Conservation (phyloP, 257 asterid species). For the Solanum microdontum region DNA sequence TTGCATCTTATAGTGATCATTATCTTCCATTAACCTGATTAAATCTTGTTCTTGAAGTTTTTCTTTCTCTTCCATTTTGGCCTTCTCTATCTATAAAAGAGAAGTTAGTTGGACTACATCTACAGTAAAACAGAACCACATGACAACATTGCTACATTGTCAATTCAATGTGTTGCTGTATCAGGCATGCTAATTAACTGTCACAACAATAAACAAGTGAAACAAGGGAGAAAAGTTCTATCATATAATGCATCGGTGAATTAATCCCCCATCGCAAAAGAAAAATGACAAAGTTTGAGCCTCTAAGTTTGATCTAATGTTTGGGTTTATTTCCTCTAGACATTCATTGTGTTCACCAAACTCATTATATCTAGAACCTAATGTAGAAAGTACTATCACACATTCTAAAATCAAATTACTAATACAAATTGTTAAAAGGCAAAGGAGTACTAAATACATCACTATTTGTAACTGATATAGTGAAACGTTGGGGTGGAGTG, state of each 20-base stretch:
- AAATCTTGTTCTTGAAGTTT: slow-evolving; percentile 44
- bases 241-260: neutral
- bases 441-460: neutral
- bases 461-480: neutral
- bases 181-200: neutral
- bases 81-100: slow-evolving; percentile 56
- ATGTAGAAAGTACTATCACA: neutral
- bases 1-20: slow-evolving; percentile 40
- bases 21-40: slow-evolving; percentile 47
- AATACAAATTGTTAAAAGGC: neutral
- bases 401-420: neutral
- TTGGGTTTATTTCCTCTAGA: neutral
- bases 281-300: neutral
- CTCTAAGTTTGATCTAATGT: neutral
- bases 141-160: neutral
- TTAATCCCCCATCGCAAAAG: neutral
- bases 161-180: neutral
- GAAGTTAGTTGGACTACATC: slow-evolving; percentile 1
- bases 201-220: neutral
- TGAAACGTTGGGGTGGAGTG: neutral
- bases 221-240: neutral
- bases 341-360: neutral
- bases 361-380: neutral
- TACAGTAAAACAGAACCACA: neutral
- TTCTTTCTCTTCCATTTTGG: slow-evolving; percentile 55